These are phyloP conservation scores for Dipodascopsis tothii DNA, from an alignment of 805 yeast genomes.

Conservation along the genomic window DNA sequence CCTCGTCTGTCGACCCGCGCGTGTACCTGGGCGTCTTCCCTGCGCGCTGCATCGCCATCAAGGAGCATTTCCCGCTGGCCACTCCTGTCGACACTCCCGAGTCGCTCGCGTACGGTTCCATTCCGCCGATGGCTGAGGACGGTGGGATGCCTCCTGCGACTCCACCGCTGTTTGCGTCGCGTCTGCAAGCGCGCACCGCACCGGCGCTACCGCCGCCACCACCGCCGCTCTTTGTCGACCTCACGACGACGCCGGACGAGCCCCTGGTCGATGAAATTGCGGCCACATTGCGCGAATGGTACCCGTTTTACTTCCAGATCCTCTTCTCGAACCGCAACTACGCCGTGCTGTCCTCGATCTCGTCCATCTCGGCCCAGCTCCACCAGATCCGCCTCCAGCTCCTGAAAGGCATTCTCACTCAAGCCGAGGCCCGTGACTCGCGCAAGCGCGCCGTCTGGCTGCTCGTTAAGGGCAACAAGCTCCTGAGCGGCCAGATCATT, in stretches of 20 bases:
- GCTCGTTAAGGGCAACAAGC: slow-evolving; percentile 28
- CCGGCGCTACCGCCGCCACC: slow-evolving; percentile 7
- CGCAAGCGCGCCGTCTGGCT: slow-evolving; percentile 30
- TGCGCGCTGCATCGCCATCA: slow-evolving; percentile 19
- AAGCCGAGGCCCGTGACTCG: slow-evolving; percentile 25
- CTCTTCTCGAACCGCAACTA: slow-evolving; percentile 26
- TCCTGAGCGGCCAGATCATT: slow-evolving; percentile 30
- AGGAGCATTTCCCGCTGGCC: not conserved
- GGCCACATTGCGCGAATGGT: slow-evolving; percentile 31
- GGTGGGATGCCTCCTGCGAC: no score
- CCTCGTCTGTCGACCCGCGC: no score
- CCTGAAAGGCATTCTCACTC: slow-evolving; percentile 27
- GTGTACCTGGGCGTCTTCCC: slow-evolving; percentile 29
- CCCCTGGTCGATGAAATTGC: slow-evolving; percentile 31
- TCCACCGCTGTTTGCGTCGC: no score
- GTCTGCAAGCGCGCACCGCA: slow-evolving; percentile 5
- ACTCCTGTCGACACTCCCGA: no score
- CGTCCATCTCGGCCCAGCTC: slow-evolving; percentile 27
- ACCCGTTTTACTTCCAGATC: slow-evolving; percentile 25
- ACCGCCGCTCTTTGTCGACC: slow-evolving; percentile 22
- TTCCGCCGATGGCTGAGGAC: not conserved
- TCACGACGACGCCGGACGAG: slow-evolving; percentile 10
- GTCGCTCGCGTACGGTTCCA: not conserved
- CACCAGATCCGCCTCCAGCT: slow-evolving; percentile 26
- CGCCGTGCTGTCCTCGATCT: slow-evolving; percentile 23